phyloP scores from a whole-genome alignment of 768 basidiomycete genomes.

The Phylloporus sp. region DNA sequence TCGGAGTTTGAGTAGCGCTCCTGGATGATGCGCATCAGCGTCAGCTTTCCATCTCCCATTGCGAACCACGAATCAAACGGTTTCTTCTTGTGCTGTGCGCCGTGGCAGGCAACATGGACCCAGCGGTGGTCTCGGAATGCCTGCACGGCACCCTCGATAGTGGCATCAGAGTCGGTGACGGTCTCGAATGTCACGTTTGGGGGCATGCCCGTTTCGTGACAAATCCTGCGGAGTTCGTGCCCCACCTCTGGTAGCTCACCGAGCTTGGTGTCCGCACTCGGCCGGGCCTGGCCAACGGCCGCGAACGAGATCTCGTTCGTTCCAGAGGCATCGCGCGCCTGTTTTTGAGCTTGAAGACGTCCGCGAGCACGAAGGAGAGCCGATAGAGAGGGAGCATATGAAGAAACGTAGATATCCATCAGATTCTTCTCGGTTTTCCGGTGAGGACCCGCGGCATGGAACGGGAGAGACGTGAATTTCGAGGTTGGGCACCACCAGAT shows the following conservation, averaged over 20 bases:
- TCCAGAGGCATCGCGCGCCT: background rate
- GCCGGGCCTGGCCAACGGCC: background rate
- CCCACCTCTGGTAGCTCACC: background rate
- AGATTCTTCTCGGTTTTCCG: background rate
- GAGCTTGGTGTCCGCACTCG: background rate
- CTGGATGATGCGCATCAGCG: background rate
- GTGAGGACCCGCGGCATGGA: background rate
- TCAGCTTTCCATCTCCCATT: background rate
- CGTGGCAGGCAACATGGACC: background rate
- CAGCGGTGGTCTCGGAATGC: background rate
- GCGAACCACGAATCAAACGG: slow-evolving; percentile 1
- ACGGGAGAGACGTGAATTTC: background rate
- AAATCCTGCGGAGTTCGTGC: background rate
- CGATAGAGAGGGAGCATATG: background rate
- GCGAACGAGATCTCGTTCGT: background rate
- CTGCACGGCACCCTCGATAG: background rate
- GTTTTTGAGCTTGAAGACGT: background rate
- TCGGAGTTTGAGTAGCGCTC: background rate
- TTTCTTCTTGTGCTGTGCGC: background rate
- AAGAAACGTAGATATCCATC: background rate
- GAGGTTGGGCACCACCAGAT: slow-evolving; percentile 3
- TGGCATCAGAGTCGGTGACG: background rate
- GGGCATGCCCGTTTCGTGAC: background rate
- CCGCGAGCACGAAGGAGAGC: background rate
- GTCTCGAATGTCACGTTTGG: background rate